Base-by-base conservation (phyloP, 164 flowering plant genomes). In the Kingdonia uniflora region DNA sequence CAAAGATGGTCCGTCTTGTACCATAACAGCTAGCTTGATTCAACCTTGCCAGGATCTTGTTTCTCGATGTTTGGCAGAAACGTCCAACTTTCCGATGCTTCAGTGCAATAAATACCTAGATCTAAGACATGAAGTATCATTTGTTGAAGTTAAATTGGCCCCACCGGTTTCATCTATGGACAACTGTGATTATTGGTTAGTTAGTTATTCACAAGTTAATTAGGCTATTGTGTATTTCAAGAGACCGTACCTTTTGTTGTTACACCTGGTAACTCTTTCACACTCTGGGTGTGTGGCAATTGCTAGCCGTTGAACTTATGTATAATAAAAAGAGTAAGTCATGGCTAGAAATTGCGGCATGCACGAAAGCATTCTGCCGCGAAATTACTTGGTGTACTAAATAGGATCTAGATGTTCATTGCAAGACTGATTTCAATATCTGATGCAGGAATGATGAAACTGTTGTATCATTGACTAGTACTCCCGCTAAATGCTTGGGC, bases 1-100 rank as follows among this genome's bases (percentile, higher is more conserved):
- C 60, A 60, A 65, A 58, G 67, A 62, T 56, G 51, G 42, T 45
- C 29, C 41, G n/a, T 62, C 72, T 24, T 50, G 59, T 45, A 50
- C 61, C 53, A 54, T 61, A 38, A 20, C 57, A 40, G 53, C 63
- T 56, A 63, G 44, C n/a, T 38, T 60, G 38, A 65, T 50, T 50
- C 38, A 38, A 33, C 19, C 40, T 41, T 47, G 55, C 45, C 29
- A 41, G 16, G 35, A 29, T 19, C 58, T 47, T 17, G 46, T 14
- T 14, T 58, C 23, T 19, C 47, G 13, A 46, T 37, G 10, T 19
- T 19, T 42, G 41, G 23, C 35, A 19, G 38, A 51, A 19, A 26
- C 44, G 41, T 52, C 53, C 10, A 57, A 56, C 54, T 33, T 49
- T 19, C 48, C 62, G 39, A 25, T 59, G 53, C 53, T 59, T 38